Base-by-base conservation (phyloP, 2,329 filamentous ascomycete genomes). In the Aspergillus bombycis region DNA sequence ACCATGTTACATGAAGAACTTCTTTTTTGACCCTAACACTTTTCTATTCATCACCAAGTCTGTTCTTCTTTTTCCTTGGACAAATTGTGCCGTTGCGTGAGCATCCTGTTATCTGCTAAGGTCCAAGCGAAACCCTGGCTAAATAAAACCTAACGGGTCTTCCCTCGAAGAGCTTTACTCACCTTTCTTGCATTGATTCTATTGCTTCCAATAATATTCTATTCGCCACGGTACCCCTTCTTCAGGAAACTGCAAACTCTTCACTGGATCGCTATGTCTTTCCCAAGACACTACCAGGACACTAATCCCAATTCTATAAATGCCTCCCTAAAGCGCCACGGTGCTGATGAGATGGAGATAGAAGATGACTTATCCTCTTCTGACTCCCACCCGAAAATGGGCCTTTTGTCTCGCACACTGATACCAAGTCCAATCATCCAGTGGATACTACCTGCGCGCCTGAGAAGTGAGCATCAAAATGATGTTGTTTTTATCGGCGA, bases 401-500 rank as follows among this genome's bases (percentile, higher is more conserved):
- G 93, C 4, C 74, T 98, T 36, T 82, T 98, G 53, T 92, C 92
- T 0, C 89, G 86, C 72, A 97, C 94, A 0, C 76, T 96, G 34
- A 82, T 94, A 57, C 86, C 89, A 59, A 96, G 91, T 66, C 91
- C 94, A 1, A 82, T 91, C 41, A 85, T 90, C 61, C 89, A 90
- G 72, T 91, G 86, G 82, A 90, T 97, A 50, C 81, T 97, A 16
- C 91, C 93, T 14, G 92, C 89, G n/a, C 87, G 89, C 64, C 82
- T 98, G 63, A 86, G 94, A 62, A 89, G 89, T 61, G 82, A 84
- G 58, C 78, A 84, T 50, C 83, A 88, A 64, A 93, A 95, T 69
- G 94, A 98, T 79, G 87, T 97, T 67, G 89, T 94, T 43, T 93
- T 97, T 70, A 85, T 99, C 62, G 92, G 93, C 60, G 91, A 96